Conservation (phyloP, 768 basidiomycete genomes). For the Dacryopinax spathularia region DNA sequence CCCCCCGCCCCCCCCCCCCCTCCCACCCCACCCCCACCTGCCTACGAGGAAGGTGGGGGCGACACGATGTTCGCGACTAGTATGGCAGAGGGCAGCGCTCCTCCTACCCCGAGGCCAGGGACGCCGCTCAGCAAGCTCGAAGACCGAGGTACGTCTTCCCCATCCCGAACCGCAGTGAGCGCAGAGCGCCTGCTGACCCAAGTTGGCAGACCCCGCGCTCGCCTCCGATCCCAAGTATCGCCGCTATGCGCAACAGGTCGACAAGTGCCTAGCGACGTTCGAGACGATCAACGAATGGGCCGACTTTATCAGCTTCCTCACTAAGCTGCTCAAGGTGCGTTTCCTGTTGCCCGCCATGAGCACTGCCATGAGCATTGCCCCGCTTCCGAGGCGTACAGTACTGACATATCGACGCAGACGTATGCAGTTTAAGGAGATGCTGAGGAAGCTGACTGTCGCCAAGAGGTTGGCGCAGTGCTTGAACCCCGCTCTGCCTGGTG, state of each 20-base stretch:
- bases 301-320: conserved; percentile 94
- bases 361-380: no score
- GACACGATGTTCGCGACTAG: not conserved
- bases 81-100: not conserved
- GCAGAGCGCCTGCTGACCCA: not conserved
- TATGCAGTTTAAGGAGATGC: conserved; percentile 93
- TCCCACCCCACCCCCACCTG: no score
- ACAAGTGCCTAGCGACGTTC: conserved; percentile 82
- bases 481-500: conserved; percentile 92
- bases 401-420: conserved; percentile 37
- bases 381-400: no score
- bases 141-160: not conserved
- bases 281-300: conserved; percentile 98
- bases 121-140: not conserved
- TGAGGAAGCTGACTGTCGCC: conserved; percentile 81
- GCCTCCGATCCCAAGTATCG: conserved; percentile 71
- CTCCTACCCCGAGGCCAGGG: not conserved
- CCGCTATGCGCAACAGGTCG: conserved; percentile 85
- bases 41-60: no score
- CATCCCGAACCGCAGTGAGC: not conserved
- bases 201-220: not conserved
- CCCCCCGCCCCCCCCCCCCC: no score
- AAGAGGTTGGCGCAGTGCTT: conserved; percentile 92
- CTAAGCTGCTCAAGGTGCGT: conserved; percentile 75
- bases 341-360: no score